phyloP scores from a whole-genome alignment of 2,329 filamentous ascomycete species.

The Beauveria brongniartii region DNA sequence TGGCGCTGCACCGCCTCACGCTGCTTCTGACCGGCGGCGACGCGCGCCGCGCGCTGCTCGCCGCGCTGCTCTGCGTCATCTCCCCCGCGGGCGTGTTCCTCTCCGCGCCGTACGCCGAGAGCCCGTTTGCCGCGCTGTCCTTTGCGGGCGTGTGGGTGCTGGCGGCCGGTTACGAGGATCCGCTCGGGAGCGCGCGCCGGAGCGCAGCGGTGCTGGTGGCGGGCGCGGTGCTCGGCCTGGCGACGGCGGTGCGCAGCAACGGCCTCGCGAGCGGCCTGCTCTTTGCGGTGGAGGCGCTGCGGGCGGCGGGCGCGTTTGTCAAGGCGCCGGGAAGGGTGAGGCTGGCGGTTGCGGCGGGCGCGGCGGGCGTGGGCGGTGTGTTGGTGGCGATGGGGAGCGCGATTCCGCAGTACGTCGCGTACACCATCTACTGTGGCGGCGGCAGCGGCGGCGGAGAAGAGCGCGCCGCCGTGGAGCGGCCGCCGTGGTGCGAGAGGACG shows the following conservation, averaged over 20 bases:
- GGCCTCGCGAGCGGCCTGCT: constrained; percentile 74
- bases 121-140: constrained; percentile 67
- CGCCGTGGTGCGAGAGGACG: constrained; percentile 66
- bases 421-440: constrained; percentile 55
- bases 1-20: constrained; percentile 63
- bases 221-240: constrained; percentile 61
- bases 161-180: constrained; percentile 34
- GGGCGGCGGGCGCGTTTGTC: constrained; percentile 22
- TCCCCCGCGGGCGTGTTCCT: constrained; percentile 87
- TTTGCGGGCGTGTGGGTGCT: constrained; percentile 68
- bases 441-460: constrained; percentile 16
- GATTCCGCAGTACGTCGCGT: constrained; percentile 69
- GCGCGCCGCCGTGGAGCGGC: constrained; percentile 33
- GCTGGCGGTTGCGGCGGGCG: constrained; percentile 43
- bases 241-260: constrained; percentile 74
- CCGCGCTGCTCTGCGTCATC: constrained; percentile 69
- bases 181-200: constrained; percentile 20
- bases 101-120: constrained; percentile 77
- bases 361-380: constrained; percentile 58
- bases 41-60: constrained; percentile 53
- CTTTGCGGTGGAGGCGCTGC: constrained; percentile 56
- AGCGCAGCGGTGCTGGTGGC: constrained; percentile 50
- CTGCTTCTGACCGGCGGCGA: constrained; percentile 40
- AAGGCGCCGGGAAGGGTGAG: constrained; percentile 20
- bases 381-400: constrained; percentile 59